Base-by-base conservation (phyloP, 257 asterid genomes). In the Solanum medicagineum region DNA sequence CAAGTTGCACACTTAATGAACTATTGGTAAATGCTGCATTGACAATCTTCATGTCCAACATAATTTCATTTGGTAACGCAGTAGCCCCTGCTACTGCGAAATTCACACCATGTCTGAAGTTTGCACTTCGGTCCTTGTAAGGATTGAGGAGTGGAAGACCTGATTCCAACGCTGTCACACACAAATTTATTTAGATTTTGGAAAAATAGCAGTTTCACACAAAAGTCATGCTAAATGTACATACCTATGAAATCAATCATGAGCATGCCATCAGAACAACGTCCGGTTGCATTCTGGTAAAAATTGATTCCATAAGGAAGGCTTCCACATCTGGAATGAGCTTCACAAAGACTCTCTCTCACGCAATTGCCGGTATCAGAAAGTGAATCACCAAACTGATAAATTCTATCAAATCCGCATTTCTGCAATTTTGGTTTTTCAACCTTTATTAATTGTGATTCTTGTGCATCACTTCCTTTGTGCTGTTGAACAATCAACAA, bases 231-330 rank as follows among this genome's bases (percentile, higher is more conserved):
- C 49, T 6, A 42, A 42, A 29, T 29, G 3, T 32, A 32, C 36
- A 32, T n/a, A 84, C 87, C 85, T 19, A 85, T 26, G 15, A 84
- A 85, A 22, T 85, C 89, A 45, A 45, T 73, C 3, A 87, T 62
- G 16, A 87, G 87, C 17, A 70, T 84, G 11, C 87, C 88, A 54
- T 87, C 63, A 1, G 88, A 85, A 49, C 82, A 55, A 70, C 90
- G 86, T 1, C 90, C 86, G 0, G 86, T 87, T 14, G 86, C 36
- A 3, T 26, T 62, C 32, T 85, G 66, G 9, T 17, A 40, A 70
- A 87, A 87, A 2, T 77, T 74, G 10, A 70, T 44, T 8, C 87
- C 88, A 40, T 87, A 87, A 53, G 89, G 86, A 81, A 68, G 81
- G 36, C 4, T 32, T 32, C 36, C 36, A 32, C 36, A 32, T 32